Evolutionary conservation across 768 basidiomycete genomes (phyloP).

Genomic region (Wakefieldia striispora): DNA sequence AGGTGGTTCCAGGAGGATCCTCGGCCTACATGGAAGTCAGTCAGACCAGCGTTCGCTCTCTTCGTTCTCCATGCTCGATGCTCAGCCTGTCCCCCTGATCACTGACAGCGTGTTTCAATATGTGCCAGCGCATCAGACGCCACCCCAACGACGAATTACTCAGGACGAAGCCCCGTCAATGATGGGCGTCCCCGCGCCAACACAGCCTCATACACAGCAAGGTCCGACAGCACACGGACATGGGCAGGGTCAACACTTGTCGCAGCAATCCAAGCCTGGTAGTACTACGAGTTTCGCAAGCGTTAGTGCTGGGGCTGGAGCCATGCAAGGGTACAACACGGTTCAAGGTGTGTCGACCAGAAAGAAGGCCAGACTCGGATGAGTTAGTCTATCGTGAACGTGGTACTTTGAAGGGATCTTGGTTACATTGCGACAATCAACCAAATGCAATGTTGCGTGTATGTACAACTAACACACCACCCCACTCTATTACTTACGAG

Average conservation of each 20-base stretch:
- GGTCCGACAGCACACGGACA: slow-evolving; percentile 46
- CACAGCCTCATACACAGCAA: slow-evolving; percentile 41
- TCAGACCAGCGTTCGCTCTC: slow-evolving; percentile 10
- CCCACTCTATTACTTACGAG: no score
- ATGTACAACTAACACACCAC: no score
- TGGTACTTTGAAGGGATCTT: no score
- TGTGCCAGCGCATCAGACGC: slow-evolving; percentile 61
- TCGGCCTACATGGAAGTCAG: slow-evolving; percentile 80
- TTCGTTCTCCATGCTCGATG: neutral
- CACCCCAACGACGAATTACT: slow-evolving; percentile 85
- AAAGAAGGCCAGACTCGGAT: slow-evolving; percentile 62
- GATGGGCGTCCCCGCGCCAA: slow-evolving; percentile 61
- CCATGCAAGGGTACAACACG: slow-evolving; percentile 28
- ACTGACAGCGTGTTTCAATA: slow-evolving; percentile 68
- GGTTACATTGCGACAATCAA: no score
- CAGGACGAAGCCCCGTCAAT: slow-evolving; percentile 90
- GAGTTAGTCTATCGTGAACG: slow-evolving; percentile 3
- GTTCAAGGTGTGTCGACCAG: slow-evolving; percentile 40
- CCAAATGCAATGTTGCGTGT: no score
- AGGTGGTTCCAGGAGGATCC: slow-evolving; percentile 94
- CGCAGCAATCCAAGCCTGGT: slow-evolving; percentile 47
- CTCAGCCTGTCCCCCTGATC: slow-evolving; percentile 4
- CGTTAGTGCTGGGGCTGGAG: slow-evolving; percentile 51
- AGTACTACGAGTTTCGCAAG: slow-evolving; percentile 66
- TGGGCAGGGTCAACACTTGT: slow-evolving; percentile 42